Evolutionary conservation across 345 rosid genomes (phyloP).

Genomic region (Lepidium aucheri): DNA sequence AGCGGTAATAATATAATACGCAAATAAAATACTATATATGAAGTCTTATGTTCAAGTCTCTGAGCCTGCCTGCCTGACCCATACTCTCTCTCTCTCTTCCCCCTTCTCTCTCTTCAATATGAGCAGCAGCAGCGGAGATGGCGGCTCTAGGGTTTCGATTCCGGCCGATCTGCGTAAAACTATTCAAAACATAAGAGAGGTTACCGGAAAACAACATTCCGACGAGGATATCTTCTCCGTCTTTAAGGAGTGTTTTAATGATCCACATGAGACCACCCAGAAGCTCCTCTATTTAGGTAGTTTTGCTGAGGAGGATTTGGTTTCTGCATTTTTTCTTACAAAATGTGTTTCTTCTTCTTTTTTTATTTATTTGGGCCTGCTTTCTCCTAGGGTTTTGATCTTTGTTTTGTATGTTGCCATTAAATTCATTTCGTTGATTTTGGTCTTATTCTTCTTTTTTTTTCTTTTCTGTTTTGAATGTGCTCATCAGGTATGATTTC

Average conservation of each 20-base stretch:
- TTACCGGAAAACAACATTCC: slow-evolving; percentile 68
- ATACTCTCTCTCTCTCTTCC: neutral
- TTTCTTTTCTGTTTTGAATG: too few relatives aligned
- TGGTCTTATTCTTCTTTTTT: neutral
- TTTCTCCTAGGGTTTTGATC: neutral
- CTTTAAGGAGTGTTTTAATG: slow-evolving; percentile 61
- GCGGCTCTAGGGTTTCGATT: slow-evolving; percentile 47
- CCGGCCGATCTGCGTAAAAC: slow-evolving; percentile 42
- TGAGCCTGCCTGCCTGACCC: neutral
- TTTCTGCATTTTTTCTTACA: neutral
- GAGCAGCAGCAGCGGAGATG: slow-evolving; percentile 43
- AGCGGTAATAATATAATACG: neutral
- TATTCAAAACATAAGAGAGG: slow-evolving; percentile 66
- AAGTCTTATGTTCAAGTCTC: neutral
- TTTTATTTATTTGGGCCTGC: neutral
- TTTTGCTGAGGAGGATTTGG: neutral
- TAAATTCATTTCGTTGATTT: neutral
- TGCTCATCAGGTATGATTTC: neutral
- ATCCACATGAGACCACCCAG: slow-evolving; percentile 80
- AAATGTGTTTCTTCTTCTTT: neutral
- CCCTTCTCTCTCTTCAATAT: slow-evolving; percentile 19
- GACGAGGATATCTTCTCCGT: slow-evolving; percentile 71
- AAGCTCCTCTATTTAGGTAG: slow-evolving; percentile 68
- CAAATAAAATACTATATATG: neutral
- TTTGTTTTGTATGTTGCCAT: neutral